phyloP scores from a whole-genome alignment of 1,139 yeast genomes.

The Pichia sp. region DNA sequence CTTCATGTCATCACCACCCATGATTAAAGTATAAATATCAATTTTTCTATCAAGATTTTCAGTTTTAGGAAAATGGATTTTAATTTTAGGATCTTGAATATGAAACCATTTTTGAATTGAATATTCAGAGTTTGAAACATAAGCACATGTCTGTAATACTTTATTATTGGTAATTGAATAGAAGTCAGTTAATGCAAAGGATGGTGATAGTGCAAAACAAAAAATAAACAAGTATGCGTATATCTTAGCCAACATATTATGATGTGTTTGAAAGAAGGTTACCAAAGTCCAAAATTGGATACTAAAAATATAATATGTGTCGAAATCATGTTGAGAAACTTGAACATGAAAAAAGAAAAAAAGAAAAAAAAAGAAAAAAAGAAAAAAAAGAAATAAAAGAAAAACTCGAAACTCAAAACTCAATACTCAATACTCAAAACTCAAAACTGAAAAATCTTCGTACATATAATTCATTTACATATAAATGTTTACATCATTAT shows the following conservation, averaged over 20 bases:
- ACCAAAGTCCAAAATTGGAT: too few species aligned
- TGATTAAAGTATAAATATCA: constrained; percentile 20
- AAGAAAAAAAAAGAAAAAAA: background rate
- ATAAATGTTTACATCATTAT: background rate
- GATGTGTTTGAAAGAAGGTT: background rate
- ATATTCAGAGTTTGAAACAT: constrained; percentile 22
- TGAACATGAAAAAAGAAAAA: background rate
- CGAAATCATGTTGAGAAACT: too few species aligned
- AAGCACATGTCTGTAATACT: constrained; percentile 27
- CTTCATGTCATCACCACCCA: constrained; percentile 22
- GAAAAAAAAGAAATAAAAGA: too few species aligned
- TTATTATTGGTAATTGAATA: constrained; percentile 18
- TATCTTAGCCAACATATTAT: background rate
- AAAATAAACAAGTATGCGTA: background rate
- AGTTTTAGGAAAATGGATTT: constrained; percentile 14
- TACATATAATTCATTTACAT: too few species aligned
- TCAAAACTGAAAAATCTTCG: background rate
- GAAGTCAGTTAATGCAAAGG: constrained; percentile 20
- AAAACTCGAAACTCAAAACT: too few species aligned
- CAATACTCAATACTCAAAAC: too few species aligned
- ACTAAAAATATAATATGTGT: too few species aligned
- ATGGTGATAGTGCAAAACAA: background rate
- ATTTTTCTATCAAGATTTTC: constrained; percentile 3
- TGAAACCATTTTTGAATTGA: constrained; percentile 9
- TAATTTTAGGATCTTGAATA: constrained; percentile 4